Evolutionary conservation across 805 yeast species (phyloP).

Genomic region (Starmerella sp.): DNA sequence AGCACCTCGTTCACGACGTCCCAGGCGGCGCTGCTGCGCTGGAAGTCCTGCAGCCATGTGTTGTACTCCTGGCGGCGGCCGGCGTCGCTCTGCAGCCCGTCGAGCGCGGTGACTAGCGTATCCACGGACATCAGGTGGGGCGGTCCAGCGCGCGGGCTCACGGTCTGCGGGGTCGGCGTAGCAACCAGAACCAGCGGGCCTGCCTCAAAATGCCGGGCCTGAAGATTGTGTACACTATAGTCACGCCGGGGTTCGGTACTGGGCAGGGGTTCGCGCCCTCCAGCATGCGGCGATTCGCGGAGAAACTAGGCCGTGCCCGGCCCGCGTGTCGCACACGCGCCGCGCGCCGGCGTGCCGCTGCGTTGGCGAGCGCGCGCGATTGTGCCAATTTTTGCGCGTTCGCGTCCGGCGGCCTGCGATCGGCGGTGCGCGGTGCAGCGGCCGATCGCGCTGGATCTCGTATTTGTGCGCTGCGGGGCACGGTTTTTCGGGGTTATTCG

Average conservation of each 20-base stretch:
- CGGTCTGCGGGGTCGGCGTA: too few relatives aligned
- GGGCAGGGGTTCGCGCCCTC: neutral
- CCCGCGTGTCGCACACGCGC: too few relatives aligned
- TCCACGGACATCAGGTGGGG: constrained; percentile 30
- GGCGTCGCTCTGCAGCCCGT: constrained; percentile 22
- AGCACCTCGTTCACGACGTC: constrained; percentile 48
- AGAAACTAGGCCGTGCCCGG: too few relatives aligned
- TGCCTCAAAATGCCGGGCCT: neutral
- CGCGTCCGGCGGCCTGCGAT: too few relatives aligned
- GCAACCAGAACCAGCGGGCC: neutral
- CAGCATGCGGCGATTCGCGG: too few relatives aligned
- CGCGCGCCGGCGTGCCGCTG: too few relatives aligned
- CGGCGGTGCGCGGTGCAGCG: too few relatives aligned
- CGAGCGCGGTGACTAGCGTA: constrained; percentile 20
- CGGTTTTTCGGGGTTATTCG: too few relatives aligned
- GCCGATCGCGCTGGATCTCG: too few relatives aligned
- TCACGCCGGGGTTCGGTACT: neutral
- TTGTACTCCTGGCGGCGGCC: constrained; percentile 33
- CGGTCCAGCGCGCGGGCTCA: neutral
- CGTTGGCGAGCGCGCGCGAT: too few relatives aligned
- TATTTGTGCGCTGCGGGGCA: too few relatives aligned
- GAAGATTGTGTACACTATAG: neutral
- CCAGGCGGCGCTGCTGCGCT: constrained; percentile 68
- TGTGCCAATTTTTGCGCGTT: too few relatives aligned
- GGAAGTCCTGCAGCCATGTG: constrained; percentile 63